phyloP scores from a whole-genome alignment of 1,284 basidiomycete genomes.

The Flammula alnicola region DNA sequence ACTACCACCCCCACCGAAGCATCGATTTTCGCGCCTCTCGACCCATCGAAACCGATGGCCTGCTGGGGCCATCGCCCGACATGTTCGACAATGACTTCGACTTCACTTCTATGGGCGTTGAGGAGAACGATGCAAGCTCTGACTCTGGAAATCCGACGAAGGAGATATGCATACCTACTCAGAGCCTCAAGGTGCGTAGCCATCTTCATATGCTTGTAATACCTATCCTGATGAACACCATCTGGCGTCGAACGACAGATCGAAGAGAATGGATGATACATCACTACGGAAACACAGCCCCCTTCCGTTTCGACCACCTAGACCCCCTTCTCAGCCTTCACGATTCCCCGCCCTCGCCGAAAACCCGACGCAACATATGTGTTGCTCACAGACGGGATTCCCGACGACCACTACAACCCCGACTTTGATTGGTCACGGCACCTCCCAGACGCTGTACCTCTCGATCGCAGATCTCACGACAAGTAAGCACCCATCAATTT shows the following conservation, averaged over 20 bases:
- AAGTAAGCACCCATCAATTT: slow-evolving; percentile 33
- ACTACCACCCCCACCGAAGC: slow-evolving; percentile 34
- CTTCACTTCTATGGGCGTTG: slow-evolving; percentile 32
- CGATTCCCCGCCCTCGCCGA: slow-evolving; percentile 42
- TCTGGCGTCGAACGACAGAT: too few species aligned
- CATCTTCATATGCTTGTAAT: slow-evolving; percentile 1
- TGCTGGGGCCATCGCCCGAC: slow-evolving; percentile 26
- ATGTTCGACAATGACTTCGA: slow-evolving; percentile 38
- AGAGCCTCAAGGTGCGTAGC: slow-evolving; percentile 39
- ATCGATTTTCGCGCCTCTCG: slow-evolving; percentile 25
- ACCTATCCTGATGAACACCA: slow-evolving; percentile 3
- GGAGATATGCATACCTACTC: slow-evolving; percentile 42
- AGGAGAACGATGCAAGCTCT: slow-evolving; percentile 30
- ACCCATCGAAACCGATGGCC: slow-evolving; percentile 27
- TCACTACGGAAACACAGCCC: slow-evolving; percentile 44
- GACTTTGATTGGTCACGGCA: slow-evolving; percentile 62
- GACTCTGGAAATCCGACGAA: slow-evolving; percentile 35
- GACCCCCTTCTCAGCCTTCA: slow-evolving; percentile 26
- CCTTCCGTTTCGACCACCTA: slow-evolving; percentile 40
- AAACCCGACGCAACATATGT: slow-evolving; percentile 41
- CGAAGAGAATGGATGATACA: slow-evolving; percentile 43
- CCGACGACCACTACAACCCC: slow-evolving; percentile 42
- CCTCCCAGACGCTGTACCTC: slow-evolving; percentile 50
- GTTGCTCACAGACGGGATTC: slow-evolving; percentile 43
- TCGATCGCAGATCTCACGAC: slow-evolving; percentile 59